Percentiles rank a stretch among this genome's conserved stretches.
Evolutionary conservation across 2,329 filamentous ascomycete species (phyloP).

Genomic region (Dothistroma septosporum): DNA sequence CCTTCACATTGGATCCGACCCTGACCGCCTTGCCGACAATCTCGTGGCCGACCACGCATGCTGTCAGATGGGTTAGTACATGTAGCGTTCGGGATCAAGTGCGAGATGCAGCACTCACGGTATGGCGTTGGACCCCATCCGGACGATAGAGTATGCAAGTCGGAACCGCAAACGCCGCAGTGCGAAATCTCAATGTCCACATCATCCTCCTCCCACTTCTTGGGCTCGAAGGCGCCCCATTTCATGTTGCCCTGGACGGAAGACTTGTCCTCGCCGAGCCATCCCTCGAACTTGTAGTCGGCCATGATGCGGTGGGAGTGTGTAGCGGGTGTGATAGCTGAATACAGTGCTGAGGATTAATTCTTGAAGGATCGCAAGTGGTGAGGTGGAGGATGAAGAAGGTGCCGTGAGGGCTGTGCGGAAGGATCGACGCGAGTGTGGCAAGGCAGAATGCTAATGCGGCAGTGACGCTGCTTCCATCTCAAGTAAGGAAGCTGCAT

Average conservation of each 20-base stretch:
- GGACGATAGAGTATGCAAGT: slow-evolving; percentile 30
- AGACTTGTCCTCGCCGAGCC: slow-evolving; percentile 49
- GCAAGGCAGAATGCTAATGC: background rate
- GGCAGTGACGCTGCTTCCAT: background rate
- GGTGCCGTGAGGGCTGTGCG: too few relatives aligned
- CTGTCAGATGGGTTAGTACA: too few relatives aligned
- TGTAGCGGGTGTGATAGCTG: too few relatives aligned
- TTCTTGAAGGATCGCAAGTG: background rate
- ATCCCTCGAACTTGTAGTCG: slow-evolving; percentile 54
- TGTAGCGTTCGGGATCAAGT: too few relatives aligned
- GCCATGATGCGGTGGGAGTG: background rate
- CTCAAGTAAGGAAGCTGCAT: too few relatives aligned
- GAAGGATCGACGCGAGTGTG: background rate
- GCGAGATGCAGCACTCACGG: slow-evolving; percentile 12
- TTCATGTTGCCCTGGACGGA: slow-evolving; percentile 50
- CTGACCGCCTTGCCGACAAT: slow-evolving; percentile 33
- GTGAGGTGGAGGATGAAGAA: too few relatives aligned
- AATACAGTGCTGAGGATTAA: background rate
- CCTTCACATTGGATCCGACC: slow-evolving; percentile 30
- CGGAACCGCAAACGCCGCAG: slow-evolving; percentile 35
- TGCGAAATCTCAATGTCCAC: slow-evolving; percentile 40
- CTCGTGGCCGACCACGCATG: slow-evolving; percentile 32
- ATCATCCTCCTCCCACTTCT: slow-evolving; percentile 36
- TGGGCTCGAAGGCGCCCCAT: slow-evolving; percentile 23
- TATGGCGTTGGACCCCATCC: slow-evolving; percentile 44